Base-by-base conservation (phyloP, 2,329 filamentous ascomycete species). In the Grosmannia penicillata region DNA sequence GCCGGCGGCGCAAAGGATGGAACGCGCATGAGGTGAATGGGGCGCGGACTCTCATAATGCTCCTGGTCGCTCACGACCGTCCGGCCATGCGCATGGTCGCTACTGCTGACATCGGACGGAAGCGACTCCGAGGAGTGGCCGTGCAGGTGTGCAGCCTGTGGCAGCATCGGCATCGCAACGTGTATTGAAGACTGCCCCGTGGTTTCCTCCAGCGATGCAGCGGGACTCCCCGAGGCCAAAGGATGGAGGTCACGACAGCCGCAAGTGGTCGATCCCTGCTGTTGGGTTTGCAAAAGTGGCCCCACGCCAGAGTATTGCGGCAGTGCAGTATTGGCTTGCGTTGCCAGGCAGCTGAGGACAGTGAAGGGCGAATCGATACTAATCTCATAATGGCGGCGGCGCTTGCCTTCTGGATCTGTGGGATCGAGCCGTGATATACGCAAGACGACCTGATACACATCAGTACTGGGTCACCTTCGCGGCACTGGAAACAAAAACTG, bases 331-430 rank as follows among this genome's bases (percentile, higher is more conserved):
- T 94, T 94, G 36, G 83, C 80, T 54, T 91, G 82, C 1, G 85
- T 93, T n/a, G 87, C 86, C 45, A 82, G 82, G 61, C 87, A 95
- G 45, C 87, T 89, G 34, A 94, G 78, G 33, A 94, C 84, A 44
- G 89, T 89, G 54, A 95, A 89, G 1, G 87, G 87, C 2, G 86
- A 94, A 58, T 95, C 87, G 49, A 95, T 95, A 48, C 85, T 93
- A 50, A 94, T 94, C 57, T 95, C 87, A 48, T 93, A 95, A 54
- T 94, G 87, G 25, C 86, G 74, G 45, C 86, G 75, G 53, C 87
- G 87, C 45, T 64, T 69, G 26, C 69, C 70, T 1, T 65, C 66
- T 0, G 85, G 77, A 50, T 93, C 82, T 10, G 78, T 75, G 28
- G 78, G 72, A 49, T 94, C 87, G 13, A 81, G 65, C 49, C 84